Percentiles rank a stretch among this genome's conserved stretches.
These are phyloP conservation scores for Rhodocollybia butyracea DNA, from an alignment of 768 basidiomycete species.

Conservation along the genomic window DNA sequence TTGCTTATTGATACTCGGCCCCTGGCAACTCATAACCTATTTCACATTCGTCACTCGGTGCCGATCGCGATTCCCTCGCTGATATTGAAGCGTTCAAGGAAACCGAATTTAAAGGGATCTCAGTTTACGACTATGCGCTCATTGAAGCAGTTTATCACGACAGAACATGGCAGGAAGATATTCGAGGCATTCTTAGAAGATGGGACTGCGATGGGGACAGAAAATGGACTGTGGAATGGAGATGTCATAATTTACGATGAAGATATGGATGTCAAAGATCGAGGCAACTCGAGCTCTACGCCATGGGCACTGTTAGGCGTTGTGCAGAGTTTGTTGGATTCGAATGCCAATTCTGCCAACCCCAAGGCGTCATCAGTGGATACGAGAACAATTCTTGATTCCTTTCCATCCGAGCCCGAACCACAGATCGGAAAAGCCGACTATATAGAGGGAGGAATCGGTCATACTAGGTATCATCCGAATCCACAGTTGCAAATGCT, in stretches of 20 bases:
- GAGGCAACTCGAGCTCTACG: constrained; percentile 47
- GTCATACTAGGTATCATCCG: constrained; percentile 58
- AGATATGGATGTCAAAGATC: constrained; percentile 69
- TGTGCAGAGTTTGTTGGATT: constrained; percentile 49
- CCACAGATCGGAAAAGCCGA: constrained; percentile 46
- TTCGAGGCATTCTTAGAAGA: constrained; percentile 65
- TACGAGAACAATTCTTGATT: neutral
- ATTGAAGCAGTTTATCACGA: constrained; percentile 79
- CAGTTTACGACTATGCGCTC: constrained; percentile 59
- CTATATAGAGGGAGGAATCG: constrained; percentile 73
- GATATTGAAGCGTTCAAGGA: constrained; percentile 81
- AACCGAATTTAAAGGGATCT: constrained; percentile 39
- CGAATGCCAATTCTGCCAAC: neutral
- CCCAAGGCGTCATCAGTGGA: neutral
- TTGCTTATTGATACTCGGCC: constrained; percentile 84
- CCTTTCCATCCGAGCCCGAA: neutral
- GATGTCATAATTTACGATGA: constrained; percentile 76
- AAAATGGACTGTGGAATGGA: constrained; percentile 64
- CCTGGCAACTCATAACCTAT: constrained; percentile 57
- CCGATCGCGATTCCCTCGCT: constrained; percentile 89
- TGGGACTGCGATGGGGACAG: neutral
- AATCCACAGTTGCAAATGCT: constrained; percentile 49
- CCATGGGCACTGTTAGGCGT: constrained; percentile 73
- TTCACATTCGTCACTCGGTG: constrained; percentile 66
- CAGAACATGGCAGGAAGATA: constrained; percentile 62